Percentiles rank a stretch among this genome's conserved stretches.
These are phyloP conservation scores for Nigrospora sphaerica DNA, from an alignment of 2,329 filamentous ascomycete genomes.

Conservation along the genomic window DNA sequence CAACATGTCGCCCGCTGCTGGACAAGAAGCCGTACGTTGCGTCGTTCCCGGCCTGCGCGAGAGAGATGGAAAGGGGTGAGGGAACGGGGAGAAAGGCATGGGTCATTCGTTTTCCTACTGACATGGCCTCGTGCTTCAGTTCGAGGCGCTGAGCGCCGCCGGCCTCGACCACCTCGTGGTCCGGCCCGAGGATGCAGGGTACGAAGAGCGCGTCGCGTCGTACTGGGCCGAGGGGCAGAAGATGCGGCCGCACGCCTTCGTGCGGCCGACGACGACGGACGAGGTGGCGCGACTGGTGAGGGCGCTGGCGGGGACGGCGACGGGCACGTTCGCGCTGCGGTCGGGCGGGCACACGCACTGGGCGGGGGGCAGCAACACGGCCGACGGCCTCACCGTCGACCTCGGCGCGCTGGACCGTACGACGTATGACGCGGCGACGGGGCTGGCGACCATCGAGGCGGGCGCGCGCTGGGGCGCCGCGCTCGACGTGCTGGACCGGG, in stretches of 20 bases:
- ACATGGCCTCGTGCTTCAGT: no score
- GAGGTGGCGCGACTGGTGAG: background rate
- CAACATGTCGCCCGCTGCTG: no score
- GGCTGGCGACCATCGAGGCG: slow-evolving; percentile 16
- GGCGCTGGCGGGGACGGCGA: background rate
- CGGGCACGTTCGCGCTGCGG: slow-evolving; percentile 24
- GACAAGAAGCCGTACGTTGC: no score
- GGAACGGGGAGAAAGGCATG: no score
- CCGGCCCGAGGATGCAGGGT: background rate
- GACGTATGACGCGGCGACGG: background rate
- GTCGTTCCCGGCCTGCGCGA: no score
- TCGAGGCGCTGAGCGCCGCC: no score
- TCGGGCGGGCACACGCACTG: slow-evolving; percentile 31
- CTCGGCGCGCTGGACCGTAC: slow-evolving; percentile 10
- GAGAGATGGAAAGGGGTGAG: no score
- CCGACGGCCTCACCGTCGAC: slow-evolving; percentile 21
- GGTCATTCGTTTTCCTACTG: no score
- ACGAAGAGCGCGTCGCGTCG: background rate
- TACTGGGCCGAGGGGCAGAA: background rate
- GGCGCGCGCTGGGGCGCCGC: slow-evolving; percentile 10
- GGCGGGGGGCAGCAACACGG: slow-evolving; percentile 22
- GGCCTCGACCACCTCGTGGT: no score
- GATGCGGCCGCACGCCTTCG: background rate
- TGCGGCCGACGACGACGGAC: background rate
- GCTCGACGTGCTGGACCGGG: background rate